Conservation (phyloP, 306 rosid genomes). For the Clitoria ternatea region DNA sequence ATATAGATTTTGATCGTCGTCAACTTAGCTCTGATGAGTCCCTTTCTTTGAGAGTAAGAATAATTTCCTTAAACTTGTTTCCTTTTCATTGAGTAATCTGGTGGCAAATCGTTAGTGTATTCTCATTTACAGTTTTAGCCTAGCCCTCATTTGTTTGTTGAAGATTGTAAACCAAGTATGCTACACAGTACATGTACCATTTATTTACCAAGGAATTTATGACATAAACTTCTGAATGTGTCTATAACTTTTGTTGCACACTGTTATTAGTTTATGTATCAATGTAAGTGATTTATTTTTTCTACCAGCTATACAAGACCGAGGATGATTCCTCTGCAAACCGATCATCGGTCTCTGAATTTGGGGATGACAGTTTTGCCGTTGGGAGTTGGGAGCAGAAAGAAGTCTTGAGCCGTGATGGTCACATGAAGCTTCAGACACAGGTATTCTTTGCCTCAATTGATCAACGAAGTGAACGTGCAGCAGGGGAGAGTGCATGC, state of each 20-base stretch:
- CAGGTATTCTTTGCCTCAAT: conserved; percentile 95
- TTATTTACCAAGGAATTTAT: background rate
- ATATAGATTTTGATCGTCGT: conserved; percentile 95
- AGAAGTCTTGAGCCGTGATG: conserved; percentile 88
- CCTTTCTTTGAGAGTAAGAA: conserved; percentile 54
- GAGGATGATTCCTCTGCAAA: conserved; percentile 71
- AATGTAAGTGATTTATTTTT: background rate
- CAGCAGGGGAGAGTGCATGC: conserved; percentile 98
- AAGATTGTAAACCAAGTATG: conserved; percentile 2
- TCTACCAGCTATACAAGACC: conserved; percentile 54
- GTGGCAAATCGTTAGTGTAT: background rate
- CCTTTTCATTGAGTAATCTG: background rate
- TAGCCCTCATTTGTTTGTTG: background rate
- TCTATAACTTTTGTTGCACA: background rate
- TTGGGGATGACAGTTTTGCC: conserved; percentile 87
- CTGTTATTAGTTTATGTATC: conserved; percentile 1
- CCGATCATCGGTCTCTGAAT: conserved; percentile 73
- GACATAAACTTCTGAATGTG: background rate
- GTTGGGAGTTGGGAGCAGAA: conserved; percentile 90
- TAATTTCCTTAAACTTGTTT: background rate
- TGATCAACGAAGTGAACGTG: conserved; percentile 90
- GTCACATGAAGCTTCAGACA: conserved; percentile 78
- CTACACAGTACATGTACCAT: background rate
- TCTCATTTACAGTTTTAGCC: background rate
- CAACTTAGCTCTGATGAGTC: conserved; percentile 97